Percentiles rank a stretch among this genome's conserved stretches.
Evolutionary conservation across 2,329 filamentous ascomycete species (phyloP).

Genomic region (Aureobasidium sp.): DNA sequence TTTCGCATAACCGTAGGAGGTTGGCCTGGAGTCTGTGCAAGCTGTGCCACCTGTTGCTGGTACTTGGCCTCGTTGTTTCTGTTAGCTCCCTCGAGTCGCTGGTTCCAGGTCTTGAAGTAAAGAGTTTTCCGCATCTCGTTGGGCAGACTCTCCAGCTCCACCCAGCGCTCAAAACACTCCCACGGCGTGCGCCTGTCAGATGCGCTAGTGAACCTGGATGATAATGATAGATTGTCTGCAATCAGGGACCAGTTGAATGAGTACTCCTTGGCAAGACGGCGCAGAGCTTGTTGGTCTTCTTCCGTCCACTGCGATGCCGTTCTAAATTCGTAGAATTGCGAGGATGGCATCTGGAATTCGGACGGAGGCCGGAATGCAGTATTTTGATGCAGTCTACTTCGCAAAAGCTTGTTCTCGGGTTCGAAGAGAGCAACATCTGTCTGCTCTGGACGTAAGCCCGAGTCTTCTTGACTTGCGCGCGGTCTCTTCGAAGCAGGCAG

Average conservation of each 20-base stretch:
- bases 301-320: conserved; percentile 86
- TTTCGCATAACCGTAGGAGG: conserved; percentile 54
- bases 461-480: conserved; percentile 25
- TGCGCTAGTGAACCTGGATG: conserved; percentile 73
- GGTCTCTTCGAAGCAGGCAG: conserved; percentile 17
- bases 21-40: conserved; percentile 42
- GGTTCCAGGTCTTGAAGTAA: conserved; percentile 76
- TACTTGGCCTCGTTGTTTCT: conserved; percentile 53
- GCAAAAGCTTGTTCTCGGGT: conserved; percentile 79
- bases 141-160: conserved; percentile 81
- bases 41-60: conserved; percentile 51
- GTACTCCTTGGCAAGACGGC: conserved; percentile 78
- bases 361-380: conserved; percentile 91
- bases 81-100: conserved; percentile 56
- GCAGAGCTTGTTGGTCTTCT: conserved; percentile 84
- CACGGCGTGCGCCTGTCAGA: conserved; percentile 88
- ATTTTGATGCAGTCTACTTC: conserved; percentile 81
- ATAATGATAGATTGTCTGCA: conserved; percentile 66
- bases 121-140: conserved; percentile 91
- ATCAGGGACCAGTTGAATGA: conserved; percentile 98
- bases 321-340: conserved; percentile 83
- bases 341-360: conserved; percentile 82
- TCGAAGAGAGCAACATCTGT: conserved; percentile 80
- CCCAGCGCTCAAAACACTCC: conserved; percentile 98
- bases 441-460: conserved; percentile 59